Evolutionary conservation across 139 green algal species (phyloP), one percentile per base, ranked within the genome.

Genomic region (Tetraselmis chui): DNA sequence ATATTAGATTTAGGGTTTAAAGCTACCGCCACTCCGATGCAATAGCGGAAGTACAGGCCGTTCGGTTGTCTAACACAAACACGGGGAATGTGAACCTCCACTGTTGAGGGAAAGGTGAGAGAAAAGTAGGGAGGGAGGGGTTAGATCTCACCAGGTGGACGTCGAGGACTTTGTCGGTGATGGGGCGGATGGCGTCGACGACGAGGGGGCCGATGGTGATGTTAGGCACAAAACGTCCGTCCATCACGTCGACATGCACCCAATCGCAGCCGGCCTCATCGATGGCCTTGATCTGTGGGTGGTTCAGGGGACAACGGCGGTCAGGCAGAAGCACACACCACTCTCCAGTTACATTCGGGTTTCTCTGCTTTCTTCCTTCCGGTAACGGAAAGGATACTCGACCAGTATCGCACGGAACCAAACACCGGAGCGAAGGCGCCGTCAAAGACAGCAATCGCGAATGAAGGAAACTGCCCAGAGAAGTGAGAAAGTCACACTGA

Each of bases 201-300:
- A 99, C 88, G 31, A 99, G 89, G 1, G 97, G 97, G 28, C 97
- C 97, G 82, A 99, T 99, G 79, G 96, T 99, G 93, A 99, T 98
- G 93, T 99, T 98, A 75, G 95, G 96, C 80, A 98, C 96, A 86
- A 99, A 98, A 86, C 96, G 93, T 77, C 95, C 95, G 82, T 98
- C 94, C 92, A 94, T 94, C 76, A 99, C 96, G 82, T 99, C 97
- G 2, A 99, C 88, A 86, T 99, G 96, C 0, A 99, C 90, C 96
- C 96, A 99, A 67, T 99, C 96, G 78, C 86, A 93, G 32, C 97
- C 97, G 29, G 96, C 96, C 86, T 96, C 67, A 76, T 98, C 95
- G 29, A 99, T 93, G 32, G 94, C 96, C 31, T 90, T 82, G 29
- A 99, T 85, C 95, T 98, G 86, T 32, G 31, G 29, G 80, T 31